phyloP scores from a whole-genome alignment of 202 grass and related monocot species.

The Zoysia matrella region DNA sequence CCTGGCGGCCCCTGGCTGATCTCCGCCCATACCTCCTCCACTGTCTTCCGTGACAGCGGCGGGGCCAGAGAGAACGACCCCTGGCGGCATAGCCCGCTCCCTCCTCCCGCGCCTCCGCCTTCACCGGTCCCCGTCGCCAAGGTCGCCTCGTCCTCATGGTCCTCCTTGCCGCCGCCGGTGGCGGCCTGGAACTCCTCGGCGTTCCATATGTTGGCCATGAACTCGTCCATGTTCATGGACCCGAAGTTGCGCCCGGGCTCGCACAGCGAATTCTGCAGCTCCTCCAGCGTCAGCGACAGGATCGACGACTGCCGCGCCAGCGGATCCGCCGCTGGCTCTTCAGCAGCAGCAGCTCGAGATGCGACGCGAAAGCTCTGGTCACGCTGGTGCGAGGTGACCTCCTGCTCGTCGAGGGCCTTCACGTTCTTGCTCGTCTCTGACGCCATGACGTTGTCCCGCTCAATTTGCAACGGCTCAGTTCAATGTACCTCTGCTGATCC shows the following conservation, averaged over 20 bases:
- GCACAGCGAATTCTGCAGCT: slow-evolving; percentile 80
- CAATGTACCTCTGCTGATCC: neutral
- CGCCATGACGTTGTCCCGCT: slow-evolving; percentile 20
- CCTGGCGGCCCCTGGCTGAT: slow-evolving; percentile 47
- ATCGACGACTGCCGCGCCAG: slow-evolving; percentile 67
- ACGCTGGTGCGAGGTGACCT: slow-evolving; percentile 78
- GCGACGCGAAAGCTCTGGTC: slow-evolving; percentile 1
- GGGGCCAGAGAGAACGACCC: slow-evolving; percentile 65
- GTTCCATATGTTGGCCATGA: slow-evolving; percentile 95
- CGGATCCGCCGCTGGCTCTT: neutral
- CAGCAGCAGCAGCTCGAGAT: too few species aligned
- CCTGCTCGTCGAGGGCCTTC: slow-evolving; percentile 52
- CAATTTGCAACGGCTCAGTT: neutral
- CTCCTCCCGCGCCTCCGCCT: neutral
- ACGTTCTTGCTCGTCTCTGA: slow-evolving; percentile 58
- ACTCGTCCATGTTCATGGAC: slow-evolving; percentile 99
- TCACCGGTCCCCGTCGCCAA: neutral
- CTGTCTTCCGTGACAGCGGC: slow-evolving; percentile 76
- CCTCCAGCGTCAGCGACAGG: slow-evolving; percentile 73
- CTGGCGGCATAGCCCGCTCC: slow-evolving; percentile 60
- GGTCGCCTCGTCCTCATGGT: neutral
- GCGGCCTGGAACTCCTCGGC: slow-evolving; percentile 75
- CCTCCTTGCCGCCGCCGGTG: slow-evolving; percentile 29
- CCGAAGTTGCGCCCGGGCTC: slow-evolving; percentile 81
- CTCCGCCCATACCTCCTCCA: slow-evolving; percentile 94